Evolutionary conservation across 208 protist genomes (phyloP).

Genomic region (Acanthamoeba comandoni): DNA sequence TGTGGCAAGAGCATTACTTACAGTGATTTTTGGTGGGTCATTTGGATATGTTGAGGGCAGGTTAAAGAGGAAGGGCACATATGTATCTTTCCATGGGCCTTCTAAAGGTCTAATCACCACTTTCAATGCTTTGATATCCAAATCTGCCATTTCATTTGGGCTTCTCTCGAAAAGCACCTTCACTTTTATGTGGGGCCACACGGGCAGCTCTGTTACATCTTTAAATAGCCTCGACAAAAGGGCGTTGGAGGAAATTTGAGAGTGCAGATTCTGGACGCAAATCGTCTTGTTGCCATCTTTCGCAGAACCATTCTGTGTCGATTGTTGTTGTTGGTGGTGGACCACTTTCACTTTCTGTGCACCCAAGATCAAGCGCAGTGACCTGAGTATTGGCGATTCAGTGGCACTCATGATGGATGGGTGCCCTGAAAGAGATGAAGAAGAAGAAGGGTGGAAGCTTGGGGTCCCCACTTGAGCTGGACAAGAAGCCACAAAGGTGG

Average conservation of each 20-base stretch:
- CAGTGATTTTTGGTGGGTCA: constrained; percentile 53
- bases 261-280: constrained; percentile 50
- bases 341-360: no score
- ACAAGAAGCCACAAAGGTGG: no score
- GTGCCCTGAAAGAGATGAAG: no score
- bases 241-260: constrained; percentile 5
- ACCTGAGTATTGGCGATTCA: no score
- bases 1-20: not conserved
- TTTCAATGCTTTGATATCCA: constrained; percentile 33
- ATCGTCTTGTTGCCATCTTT: constrained; percentile 53
- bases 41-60: constrained; percentile 55
- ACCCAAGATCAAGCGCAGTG: no score
- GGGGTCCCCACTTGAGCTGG: no score
- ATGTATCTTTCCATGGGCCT: constrained; percentile 51
- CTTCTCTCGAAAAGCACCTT: constrained; percentile 45
- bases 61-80: constrained; percentile 57
- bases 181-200: constrained; percentile 7
- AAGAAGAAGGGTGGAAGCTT: no score
- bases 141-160: not conserved
- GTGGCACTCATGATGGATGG: no score
- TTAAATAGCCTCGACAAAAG: constrained; percentile 40
- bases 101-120: constrained; percentile 41
- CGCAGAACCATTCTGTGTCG: no score
- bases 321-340: no score
- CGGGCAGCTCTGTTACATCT: constrained; percentile 21